Conservation (phyloP, 2,329 filamentous ascomycete species). For the Lachnellula hyalina region DNA sequence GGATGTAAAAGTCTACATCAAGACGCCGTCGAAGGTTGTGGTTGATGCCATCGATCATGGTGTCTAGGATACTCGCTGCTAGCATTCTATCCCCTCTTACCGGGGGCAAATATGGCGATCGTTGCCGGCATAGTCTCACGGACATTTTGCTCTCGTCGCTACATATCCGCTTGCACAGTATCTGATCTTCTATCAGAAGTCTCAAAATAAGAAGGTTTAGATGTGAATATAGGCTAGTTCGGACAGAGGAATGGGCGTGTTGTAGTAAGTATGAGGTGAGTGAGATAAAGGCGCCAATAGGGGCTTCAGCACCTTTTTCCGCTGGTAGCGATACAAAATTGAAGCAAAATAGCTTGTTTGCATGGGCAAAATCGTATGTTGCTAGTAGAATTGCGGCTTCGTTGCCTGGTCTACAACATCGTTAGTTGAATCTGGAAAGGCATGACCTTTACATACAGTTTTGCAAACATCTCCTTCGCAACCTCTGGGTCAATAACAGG, state of each 20-base stretch:
- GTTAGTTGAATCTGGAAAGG: conserved; percentile 14
- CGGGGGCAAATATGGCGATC: conserved; percentile 76
- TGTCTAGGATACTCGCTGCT: conserved; percentile 73
- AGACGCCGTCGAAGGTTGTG: conserved; percentile 86
- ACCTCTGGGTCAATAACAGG: conserved; percentile 68
- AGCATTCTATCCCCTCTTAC: conserved; percentile 68
- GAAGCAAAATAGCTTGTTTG: conserved; percentile 92
- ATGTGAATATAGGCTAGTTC: conserved; percentile 77
- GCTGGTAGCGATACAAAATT: conserved; percentile 64
- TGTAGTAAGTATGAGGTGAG: conserved; percentile 89
- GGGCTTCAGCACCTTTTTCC: conserved; percentile 62
- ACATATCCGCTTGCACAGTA: conserved; percentile 78
- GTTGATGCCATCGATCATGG: conserved; percentile 84
- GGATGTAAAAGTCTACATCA: conserved; percentile 77
- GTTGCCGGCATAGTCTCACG: conserved; percentile 83
- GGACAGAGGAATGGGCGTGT: conserved; percentile 78
- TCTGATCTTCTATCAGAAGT: conserved; percentile 78
- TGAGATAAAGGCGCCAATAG: conserved; percentile 78
- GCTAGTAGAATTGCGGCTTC: conserved; percentile 77
- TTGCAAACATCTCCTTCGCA: conserved; percentile 73
- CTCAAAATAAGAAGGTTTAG: conserved; percentile 81
- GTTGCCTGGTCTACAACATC: conserved; percentile 59
- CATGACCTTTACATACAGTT: conserved; percentile 53
- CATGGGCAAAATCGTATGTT: conserved; percentile 87
- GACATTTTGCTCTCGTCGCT: conserved; percentile 67